A percentile compares a stretch with the other conserved stretches of the same genome.
phyloP scores from a whole-genome alignment of 2,329 filamentous ascomycete species.

The Chaetomiaceae sp. region DNA sequence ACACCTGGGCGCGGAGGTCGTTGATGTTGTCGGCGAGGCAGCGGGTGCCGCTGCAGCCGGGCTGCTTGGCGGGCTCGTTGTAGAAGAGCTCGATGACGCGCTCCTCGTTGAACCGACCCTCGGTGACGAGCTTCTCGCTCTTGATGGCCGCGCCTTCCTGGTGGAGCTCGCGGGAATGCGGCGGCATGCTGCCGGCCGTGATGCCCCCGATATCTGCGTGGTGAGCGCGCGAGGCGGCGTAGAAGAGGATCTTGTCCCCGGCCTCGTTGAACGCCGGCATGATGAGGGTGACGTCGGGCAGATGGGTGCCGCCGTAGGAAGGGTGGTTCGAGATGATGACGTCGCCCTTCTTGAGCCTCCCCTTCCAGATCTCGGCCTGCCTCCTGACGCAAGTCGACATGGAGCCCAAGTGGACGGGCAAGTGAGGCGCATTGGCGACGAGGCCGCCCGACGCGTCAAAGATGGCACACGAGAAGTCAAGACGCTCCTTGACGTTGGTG shows the following conservation, averaged over 20 bases:
- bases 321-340: slow-evolving; percentile 82
- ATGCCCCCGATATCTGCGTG: slow-evolving; percentile 84
- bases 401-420: slow-evolving; percentile 75
- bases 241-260: slow-evolving; percentile 72
- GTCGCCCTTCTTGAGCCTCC: slow-evolving; percentile 71
- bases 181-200: slow-evolving; percentile 77
- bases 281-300: slow-evolving; percentile 77
- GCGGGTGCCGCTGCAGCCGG: slow-evolving; percentile 72
- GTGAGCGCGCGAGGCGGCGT: slow-evolving; percentile 74
- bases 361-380: slow-evolving; percentile 75
- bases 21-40: slow-evolving; percentile 80
- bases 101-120: slow-evolving; percentile 73
- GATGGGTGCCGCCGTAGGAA: slow-evolving; percentile 76
- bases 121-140: slow-evolving; percentile 66
- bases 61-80: slow-evolving; percentile 66
- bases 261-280: slow-evolving; percentile 67
- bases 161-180: slow-evolving; percentile 61
- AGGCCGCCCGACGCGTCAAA: slow-evolving; percentile 72
- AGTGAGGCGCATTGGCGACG: slow-evolving; percentile 74
- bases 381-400: slow-evolving; percentile 82
- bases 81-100: slow-evolving; percentile 68
- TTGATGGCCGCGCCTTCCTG: slow-evolving; percentile 63
- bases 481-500: slow-evolving; percentile 75
- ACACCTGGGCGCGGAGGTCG: slow-evolving; percentile 80
- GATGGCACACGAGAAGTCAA: slow-evolving; percentile 79